Percentiles rank a stretch among this genome's conserved stretches.
phyloP scores from a whole-genome alignment of 177 flowering plant species.

The Tripterygium wilfordii region DNA sequence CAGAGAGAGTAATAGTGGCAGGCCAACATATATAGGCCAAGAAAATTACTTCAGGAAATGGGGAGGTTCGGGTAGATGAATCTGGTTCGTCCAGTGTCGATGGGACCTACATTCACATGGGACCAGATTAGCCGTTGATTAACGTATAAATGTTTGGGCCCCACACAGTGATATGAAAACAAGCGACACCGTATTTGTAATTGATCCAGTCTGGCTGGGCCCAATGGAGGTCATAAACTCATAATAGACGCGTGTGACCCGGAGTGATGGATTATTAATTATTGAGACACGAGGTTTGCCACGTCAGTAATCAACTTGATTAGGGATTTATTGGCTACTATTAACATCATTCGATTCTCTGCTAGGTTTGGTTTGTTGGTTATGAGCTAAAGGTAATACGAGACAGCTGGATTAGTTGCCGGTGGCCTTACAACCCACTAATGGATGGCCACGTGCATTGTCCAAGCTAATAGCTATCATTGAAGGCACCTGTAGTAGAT shows the following conservation, averaged over 20 bases:
- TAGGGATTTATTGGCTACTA: no score
- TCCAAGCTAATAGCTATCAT: not conserved
- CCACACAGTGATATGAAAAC: not conserved
- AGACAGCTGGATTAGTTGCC: not conserved
- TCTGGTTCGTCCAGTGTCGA: not conserved
- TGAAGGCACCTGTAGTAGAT: not conserved
- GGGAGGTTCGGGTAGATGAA: not conserved
- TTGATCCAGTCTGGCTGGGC: slow-evolving; percentile 1
- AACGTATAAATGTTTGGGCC: not conserved
- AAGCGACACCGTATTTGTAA: not conserved
- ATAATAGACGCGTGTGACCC: no score
- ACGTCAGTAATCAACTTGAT: no score
- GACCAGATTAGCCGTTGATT: slow-evolving; percentile 1
- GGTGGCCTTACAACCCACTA: not conserved
- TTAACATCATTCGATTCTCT: not conserved
- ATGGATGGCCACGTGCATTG: not conserved
- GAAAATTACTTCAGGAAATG: no score
- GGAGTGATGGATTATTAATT: no score
- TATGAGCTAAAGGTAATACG: not conserved
- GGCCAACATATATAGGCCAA: not conserved
- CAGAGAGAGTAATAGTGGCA: not conserved
- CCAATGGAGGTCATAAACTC: not conserved
- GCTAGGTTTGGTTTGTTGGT: not conserved
- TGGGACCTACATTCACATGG: slow-evolving; percentile 1
- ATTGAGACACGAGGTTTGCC: no score